These are phyloP conservation scores for Tetrahymena malaccensis DNA, from an alignment of 73 alveolate genomes.

Conservation along the genomic window DNA sequence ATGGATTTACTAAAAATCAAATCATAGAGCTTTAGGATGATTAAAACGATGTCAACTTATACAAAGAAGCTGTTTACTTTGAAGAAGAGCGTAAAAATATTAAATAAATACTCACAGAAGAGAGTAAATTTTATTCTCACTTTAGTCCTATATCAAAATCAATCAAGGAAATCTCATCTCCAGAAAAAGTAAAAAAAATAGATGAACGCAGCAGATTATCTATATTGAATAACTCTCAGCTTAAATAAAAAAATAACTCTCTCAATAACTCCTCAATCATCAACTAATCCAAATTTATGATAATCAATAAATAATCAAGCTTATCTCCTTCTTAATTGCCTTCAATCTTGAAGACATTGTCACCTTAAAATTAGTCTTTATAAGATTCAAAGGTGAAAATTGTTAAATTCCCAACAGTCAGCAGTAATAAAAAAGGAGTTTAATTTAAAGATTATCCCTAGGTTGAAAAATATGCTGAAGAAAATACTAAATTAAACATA, in stretches of 20 bases:
- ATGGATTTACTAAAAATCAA: background rate
- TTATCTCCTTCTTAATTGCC: background rate
- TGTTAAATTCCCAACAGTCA: background rate
- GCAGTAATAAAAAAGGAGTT: background rate
- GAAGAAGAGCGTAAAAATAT: background rate
- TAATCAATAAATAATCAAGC: background rate
- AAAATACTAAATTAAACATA: background rate
- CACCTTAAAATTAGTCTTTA: background rate
- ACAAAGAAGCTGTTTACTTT: background rate
- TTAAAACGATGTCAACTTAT: background rate
- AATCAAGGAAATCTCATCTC: background rate
- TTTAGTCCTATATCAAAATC: background rate
- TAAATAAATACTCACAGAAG: background rate
- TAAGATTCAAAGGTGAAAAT: background rate
- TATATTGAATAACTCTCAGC: background rate
- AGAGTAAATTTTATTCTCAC: background rate
- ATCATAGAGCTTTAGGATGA: background rate
- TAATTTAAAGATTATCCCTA: background rate
- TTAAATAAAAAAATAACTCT: background rate
- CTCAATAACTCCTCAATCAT: background rate
- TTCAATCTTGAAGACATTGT: background rate
- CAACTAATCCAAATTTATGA: background rate
- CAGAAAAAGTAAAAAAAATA: background rate
- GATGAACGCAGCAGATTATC: background rate
- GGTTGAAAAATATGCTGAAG: background rate